phyloP scores from a whole-genome alignment of 371 early-diverging fungal species.

The Phascolomyces articulosus region DNA sequence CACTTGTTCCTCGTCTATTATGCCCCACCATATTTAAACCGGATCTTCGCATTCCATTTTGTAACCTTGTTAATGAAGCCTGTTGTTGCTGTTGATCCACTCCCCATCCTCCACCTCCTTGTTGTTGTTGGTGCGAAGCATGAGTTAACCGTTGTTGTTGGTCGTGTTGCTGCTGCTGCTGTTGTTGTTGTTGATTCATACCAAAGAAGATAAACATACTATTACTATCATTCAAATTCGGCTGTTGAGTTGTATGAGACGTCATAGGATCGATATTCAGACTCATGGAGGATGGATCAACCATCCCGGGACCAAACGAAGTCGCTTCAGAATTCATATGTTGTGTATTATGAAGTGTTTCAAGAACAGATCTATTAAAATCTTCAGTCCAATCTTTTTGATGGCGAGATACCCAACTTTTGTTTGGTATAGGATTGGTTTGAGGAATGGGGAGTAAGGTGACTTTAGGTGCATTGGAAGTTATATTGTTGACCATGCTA shows the following conservation, averaged over 20 bases:
- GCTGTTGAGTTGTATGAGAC: conserved; percentile 2
- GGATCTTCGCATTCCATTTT: too few relatives aligned
- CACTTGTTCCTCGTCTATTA: background rate
- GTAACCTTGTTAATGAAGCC: too few relatives aligned
- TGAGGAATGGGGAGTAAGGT: conserved; percentile 22
- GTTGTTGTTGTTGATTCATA: background rate
- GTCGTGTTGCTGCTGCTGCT: background rate
- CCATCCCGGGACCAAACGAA: conserved; percentile 6
- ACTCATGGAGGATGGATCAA: conserved; percentile 11
- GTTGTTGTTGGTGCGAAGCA: background rate
- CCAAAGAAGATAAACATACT: background rate
- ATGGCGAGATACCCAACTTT: conserved; percentile 10
- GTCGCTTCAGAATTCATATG: conserved; percentile 4
- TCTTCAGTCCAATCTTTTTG: conserved; percentile 13
- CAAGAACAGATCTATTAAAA: conserved; percentile 15
- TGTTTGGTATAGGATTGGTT: conserved; percentile 8
- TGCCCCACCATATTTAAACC: background rate
- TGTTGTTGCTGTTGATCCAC: background rate
- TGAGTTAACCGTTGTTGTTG: background rate
- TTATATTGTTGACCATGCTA: conserved; percentile 5
- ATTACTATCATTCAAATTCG: background rate
- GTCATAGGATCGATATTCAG: background rate
- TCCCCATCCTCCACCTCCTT: background rate
- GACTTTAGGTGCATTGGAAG: background rate
- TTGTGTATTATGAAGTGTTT: conserved; percentile 18